phyloP scores from a whole-genome alignment of 1,284 basidiomycete species.

The Coniferiporia weirii region DNA sequence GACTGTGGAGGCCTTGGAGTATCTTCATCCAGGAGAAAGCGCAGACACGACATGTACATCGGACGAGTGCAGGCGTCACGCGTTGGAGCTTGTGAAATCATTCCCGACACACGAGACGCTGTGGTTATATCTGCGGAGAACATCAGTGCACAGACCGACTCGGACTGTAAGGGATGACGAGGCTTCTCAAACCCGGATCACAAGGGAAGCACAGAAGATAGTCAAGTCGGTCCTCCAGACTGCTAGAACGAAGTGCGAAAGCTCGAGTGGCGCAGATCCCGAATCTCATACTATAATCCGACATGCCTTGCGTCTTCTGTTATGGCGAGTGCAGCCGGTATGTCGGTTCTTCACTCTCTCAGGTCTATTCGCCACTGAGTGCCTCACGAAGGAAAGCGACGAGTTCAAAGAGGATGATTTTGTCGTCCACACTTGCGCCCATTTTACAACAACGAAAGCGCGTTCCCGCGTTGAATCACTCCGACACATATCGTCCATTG shows the following conservation, averaged over 20 bases:
- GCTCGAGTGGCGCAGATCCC: not conserved
- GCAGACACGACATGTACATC: not conserved
- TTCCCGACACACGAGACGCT: slow-evolving; percentile 55
- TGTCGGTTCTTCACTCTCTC: no score
- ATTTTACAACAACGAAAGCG: no score
- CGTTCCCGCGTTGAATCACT: no score
- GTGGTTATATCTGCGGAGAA: slow-evolving; percentile 52
- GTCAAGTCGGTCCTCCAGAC: not conserved
- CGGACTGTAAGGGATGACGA: not conserved
- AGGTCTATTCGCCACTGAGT: no score
- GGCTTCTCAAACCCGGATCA: no score
- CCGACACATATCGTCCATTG: no score
- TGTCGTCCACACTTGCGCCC: no score
- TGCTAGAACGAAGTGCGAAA: not conserved
- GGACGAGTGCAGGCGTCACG: slow-evolving; percentile 30
- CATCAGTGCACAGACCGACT: not conserved
- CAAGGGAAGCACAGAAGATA: not conserved
- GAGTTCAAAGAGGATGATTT: no score
- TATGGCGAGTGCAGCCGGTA: not conserved
- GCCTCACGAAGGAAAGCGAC: no score
- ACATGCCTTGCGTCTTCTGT: not conserved
- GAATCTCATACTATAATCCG: not conserved
- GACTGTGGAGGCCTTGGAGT: slow-evolving; percentile 23
- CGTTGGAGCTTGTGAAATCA: slow-evolving; percentile 38
- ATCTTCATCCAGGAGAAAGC: not conserved